Conservation (phyloP, 495 filamentous ascomycete genomes). For the Venustampulla echinocandica region DNA sequence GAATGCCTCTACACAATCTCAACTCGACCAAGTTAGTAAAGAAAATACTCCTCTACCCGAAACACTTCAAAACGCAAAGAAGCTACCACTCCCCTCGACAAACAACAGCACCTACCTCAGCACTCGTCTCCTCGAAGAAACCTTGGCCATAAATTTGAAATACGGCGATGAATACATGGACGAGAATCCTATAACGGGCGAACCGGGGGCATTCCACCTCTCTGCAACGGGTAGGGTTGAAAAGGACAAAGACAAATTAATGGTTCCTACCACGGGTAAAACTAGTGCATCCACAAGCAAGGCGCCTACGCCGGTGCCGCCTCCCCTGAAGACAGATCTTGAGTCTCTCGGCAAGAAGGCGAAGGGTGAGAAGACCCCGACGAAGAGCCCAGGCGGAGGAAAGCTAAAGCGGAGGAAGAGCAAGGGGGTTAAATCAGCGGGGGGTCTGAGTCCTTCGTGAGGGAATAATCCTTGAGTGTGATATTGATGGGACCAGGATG, state of each 20-base stretch:
- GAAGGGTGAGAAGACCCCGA: constrained; percentile 33
- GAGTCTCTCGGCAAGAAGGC: constrained; percentile 14
- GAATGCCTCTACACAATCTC: constrained; percentile 20
- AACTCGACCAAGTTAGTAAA: constrained; percentile 31
- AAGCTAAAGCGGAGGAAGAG: constrained; percentile 54
- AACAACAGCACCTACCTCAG: constrained; percentile 31
- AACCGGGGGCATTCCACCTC: constrained; percentile 78
- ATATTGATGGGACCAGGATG: too few relatives aligned
- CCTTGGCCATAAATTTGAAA: constrained; percentile 52
- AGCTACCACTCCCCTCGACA: constrained; percentile 24
- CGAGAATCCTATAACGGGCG: constrained; percentile 77
- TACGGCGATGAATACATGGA: constrained; percentile 81
- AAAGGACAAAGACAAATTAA: constrained; percentile 12
- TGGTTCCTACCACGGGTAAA: constrained; percentile 9
- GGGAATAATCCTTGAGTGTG: too few relatives aligned
- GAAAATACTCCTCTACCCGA: constrained; percentile 56
- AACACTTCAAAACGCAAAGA: constrained; percentile 20
- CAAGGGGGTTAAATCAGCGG: constrained; percentile 20
- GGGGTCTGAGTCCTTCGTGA: constrained; percentile 11
- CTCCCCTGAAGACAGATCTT: constrained; percentile 18
- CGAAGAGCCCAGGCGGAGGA: constrained; percentile 34
- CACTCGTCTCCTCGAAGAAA: constrained; percentile 55
- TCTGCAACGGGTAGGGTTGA: constrained; percentile 44
- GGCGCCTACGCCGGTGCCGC: constrained; percentile 5
- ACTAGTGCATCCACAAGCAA: background rate